Percentiles rank a stretch among this genome's conserved stretches.
Evolutionary conservation across 2,329 filamentous ascomycete species (phyloP).

Genomic region (Monilinia laxa): DNA sequence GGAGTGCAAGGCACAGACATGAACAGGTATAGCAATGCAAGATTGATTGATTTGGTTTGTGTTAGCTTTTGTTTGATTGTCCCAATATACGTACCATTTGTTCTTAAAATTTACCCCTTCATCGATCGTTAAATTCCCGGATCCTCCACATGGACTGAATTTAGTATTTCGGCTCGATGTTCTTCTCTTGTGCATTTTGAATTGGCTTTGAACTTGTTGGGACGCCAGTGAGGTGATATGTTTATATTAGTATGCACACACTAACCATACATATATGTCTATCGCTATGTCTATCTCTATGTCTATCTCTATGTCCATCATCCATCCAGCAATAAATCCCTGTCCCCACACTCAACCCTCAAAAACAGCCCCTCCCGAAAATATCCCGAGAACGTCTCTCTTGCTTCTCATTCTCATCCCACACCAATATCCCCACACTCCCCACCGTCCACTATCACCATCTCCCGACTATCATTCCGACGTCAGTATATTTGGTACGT

Average conservation of each 20-base stretch:
- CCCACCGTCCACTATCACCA: slow-evolving; percentile 13
- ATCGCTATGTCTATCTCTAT: neutral
- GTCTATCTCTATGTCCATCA: neutral
- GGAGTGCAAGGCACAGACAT: too few relatives aligned
- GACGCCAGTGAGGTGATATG: neutral
- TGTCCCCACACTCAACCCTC: slow-evolving; percentile 11
- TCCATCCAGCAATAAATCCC: slow-evolving; percentile 7
- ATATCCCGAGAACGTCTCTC: slow-evolving; percentile 5
- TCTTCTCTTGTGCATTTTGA: neutral
- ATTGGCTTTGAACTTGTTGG: too few relatives aligned
- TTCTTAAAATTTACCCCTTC: slow-evolving; percentile 9
- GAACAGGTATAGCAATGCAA: neutral
- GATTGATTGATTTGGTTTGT: neutral
- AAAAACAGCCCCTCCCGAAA: slow-evolving; percentile 4
- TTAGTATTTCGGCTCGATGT: neutral
- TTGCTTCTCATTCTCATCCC: slow-evolving; percentile 15
- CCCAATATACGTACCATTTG: neutral
- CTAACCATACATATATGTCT: neutral
- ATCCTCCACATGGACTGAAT: neutral
- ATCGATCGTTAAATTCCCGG: neutral
- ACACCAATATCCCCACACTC: slow-evolving; percentile 5
- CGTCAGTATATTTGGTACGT: neutral
- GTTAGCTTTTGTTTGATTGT: neutral
- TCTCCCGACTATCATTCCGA: neutral
- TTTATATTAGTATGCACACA: neutral